phyloP scores from a whole-genome alignment of 805 yeast genomes.

The Peterozyma toletana region DNA sequence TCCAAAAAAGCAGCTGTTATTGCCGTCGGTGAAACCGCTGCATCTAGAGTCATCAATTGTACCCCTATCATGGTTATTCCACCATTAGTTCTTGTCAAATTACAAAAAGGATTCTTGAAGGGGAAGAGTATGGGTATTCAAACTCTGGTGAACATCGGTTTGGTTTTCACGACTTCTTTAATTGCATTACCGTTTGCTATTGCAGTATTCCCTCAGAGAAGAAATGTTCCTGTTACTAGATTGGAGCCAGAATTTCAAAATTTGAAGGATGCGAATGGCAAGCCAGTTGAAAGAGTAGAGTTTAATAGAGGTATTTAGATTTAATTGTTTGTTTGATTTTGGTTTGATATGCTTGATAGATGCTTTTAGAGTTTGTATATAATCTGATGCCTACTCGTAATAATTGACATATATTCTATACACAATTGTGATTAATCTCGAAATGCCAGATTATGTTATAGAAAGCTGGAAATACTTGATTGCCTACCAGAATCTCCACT shows the following conservation, averaged over 20 bases:
- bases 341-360: too few relatives aligned
- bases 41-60: conserved; percentile 90
- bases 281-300: conserved; percentile 51
- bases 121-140: conserved; percentile 62
- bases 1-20: conserved; percentile 82
- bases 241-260: conserved; percentile 62
- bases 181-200: conserved; percentile 89
- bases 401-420: too few relatives aligned
- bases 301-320: conserved; percentile 88
- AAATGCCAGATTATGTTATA: too few relatives aligned
- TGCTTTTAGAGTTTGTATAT: too few relatives aligned
- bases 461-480: too few relatives aligned
- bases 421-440: too few relatives aligned
- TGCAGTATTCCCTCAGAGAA: conserved; percentile 91
- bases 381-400: too few relatives aligned
- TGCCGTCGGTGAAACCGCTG: conserved; percentile 97
- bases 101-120: conserved; percentile 65
- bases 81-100: conserved; percentile 71
- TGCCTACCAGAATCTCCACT: conserved; percentile 57
- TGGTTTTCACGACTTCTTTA: conserved; percentile 80
- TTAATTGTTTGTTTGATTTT: too few relatives aligned
- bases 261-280: conserved; percentile 57
- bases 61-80: conserved; percentile 98
- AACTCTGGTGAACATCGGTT: conserved; percentile 72
- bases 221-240: conserved; percentile 45